Evolutionary conservation across 73 alveolate species (phyloP).

Genomic region (Paramecium caudatum): DNA sequence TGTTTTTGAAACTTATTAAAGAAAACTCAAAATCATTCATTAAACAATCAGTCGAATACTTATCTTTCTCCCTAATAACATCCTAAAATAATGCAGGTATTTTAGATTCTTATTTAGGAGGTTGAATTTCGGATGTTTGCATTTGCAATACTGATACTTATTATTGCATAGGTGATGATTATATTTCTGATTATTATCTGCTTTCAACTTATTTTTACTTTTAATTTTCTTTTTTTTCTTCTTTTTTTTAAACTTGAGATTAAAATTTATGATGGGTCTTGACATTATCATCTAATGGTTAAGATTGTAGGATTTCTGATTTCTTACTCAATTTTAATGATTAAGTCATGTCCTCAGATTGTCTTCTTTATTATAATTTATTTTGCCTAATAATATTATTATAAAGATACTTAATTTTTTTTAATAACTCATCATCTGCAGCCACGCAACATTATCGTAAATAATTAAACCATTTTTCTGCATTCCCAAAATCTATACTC

Average conservation of each 20-base stretch:
- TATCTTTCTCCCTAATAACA: background rate
- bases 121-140: background rate
- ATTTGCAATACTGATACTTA: background rate
- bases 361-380: background rate
- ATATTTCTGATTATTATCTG: no score
- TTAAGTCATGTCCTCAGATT: background rate
- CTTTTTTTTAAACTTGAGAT: background rate
- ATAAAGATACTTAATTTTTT: conserved; percentile 27
- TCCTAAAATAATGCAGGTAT: background rate
- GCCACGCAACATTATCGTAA: conserved; percentile 16
- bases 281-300: background rate
- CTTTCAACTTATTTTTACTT: background rate
- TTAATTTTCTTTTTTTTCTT: background rate
- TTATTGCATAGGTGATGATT: no score
- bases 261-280: conserved; percentile 7
- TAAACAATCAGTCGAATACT: background rate
- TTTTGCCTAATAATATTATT: background rate
- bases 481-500: background rate
- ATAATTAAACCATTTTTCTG: conserved; percentile 62
- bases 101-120: background rate
- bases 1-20: conserved; percentile 43
- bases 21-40: conserved; percentile 17
- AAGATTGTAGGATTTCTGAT: background rate
- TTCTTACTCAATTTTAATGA: background rate
- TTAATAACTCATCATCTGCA: conserved; percentile 40